Conservation (phyloP, 2,329 filamentous ascomycete genomes). For the Sclerotinia spermophila region DNA sequence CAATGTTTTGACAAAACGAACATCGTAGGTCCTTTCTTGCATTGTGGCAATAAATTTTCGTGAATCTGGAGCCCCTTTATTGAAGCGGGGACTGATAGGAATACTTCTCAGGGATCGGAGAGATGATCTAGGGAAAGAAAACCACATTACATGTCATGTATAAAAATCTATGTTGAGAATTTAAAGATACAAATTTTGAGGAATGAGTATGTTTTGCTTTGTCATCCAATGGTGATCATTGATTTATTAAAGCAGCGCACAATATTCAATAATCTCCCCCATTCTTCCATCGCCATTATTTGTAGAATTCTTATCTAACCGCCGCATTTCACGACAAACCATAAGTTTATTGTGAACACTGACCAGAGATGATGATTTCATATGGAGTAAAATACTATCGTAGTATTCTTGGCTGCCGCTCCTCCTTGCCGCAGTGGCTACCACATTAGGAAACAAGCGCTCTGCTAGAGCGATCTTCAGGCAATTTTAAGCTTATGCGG, state of each 20-base stretch:
- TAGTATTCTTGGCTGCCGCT: background rate
- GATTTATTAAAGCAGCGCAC: background rate
- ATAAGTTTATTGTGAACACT: background rate
- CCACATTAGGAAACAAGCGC: background rate
- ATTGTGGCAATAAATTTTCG: constrained; percentile 10
- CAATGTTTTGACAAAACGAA: constrained; percentile 6
- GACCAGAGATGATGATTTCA: background rate
- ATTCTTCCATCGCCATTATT: background rate
- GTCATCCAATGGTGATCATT: background rate
- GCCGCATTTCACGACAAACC: background rate
- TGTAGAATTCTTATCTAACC: background rate
- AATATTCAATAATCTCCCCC: background rate
- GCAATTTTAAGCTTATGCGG: background rate
- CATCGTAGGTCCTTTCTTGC: constrained; percentile 25
- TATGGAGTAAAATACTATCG: background rate
- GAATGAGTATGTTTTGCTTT: background rate
- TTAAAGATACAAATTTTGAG: background rate
- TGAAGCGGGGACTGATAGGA: background rate
- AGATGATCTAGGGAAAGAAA: background rate
- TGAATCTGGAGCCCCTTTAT: background rate
- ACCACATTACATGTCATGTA: background rate
- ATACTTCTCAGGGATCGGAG: background rate
- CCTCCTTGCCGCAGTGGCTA: background rate
- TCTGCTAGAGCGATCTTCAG: background rate
- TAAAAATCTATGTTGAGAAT: background rate